These are phyloP conservation scores for Coniosporium uncinatum DNA, from an alignment of 2,329 filamentous ascomycete genomes.

Conservation along the genomic window DNA sequence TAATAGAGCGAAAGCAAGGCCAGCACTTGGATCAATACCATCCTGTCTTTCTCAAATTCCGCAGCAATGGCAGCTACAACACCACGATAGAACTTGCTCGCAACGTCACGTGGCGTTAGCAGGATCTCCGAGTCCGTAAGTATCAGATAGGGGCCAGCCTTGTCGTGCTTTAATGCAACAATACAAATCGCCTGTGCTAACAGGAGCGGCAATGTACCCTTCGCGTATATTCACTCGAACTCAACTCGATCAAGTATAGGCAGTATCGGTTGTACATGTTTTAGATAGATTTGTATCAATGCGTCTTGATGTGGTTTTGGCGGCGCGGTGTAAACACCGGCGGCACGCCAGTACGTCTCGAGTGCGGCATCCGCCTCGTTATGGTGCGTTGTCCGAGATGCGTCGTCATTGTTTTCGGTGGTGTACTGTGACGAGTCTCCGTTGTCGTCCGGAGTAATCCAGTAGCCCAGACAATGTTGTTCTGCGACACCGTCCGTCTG, in stretches of 20 bases:
- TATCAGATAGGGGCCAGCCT: conserved; percentile 30
- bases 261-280: conserved; percentile 37
- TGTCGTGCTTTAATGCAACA: conserved; percentile 38
- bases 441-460: conserved; percentile 12
- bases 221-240: conserved; percentile 27
- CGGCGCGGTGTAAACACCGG: conserved; percentile 24
- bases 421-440: too few relatives aligned
- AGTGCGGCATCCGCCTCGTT: conserved; percentile 22
- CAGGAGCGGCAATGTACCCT: conserved; percentile 27
- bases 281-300: conserved; percentile 38
- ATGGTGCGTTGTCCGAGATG: conserved; percentile 14
- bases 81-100: conserved; percentile 33
- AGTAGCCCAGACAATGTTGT: too few relatives aligned
- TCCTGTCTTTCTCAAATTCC: conserved; percentile 35
- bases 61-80: conserved; percentile 32
- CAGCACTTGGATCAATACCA: conserved; percentile 38
- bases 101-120: conserved; percentile 35
- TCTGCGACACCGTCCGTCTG: conserved; percentile 23
- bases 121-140: conserved; percentile 24
- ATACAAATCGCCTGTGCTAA: conserved; percentile 39
- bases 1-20: conserved; percentile 39
- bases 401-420: conserved; percentile 20
- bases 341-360: conserved; percentile 26
- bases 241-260: conserved; percentile 37
- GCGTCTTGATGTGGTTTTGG: conserved; percentile 25